Percentiles rank a stretch among this genome's conserved stretches.
Conservation (phyloP, 441 rosid species). For the Jatropha multifida region DNA sequence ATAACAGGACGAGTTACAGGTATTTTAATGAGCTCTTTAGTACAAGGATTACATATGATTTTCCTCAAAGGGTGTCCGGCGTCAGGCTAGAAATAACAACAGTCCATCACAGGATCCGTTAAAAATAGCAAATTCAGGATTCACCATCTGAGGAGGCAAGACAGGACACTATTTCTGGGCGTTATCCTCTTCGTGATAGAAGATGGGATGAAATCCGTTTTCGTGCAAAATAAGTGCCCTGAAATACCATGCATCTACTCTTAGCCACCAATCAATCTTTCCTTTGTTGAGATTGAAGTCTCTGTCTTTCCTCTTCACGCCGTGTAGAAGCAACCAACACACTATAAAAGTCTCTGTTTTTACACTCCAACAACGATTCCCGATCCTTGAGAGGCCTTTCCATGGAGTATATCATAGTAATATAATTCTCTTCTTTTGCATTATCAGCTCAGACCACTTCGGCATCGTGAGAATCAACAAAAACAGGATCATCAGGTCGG, state of each 20-base stretch:
- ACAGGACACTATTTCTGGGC: not conserved
- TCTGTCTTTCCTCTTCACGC: conserved; percentile 86
- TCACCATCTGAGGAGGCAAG: not conserved
- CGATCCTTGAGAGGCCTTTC: conserved; percentile 87
- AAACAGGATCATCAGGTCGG: conserved; percentile 41
- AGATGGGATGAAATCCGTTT: too few relatives aligned
- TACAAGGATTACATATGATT: not conserved
- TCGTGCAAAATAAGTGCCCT: too few relatives aligned
- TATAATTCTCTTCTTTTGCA: conserved; percentile 20
- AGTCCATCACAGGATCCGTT: not conserved
- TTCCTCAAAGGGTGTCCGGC: too few relatives aligned
- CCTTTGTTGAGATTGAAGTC: conserved; percentile 82
- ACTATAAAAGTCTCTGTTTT: conserved; percentile 68
- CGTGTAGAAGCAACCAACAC: conserved; percentile 75
- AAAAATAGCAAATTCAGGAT: too few relatives aligned
- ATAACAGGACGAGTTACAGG: not conserved
- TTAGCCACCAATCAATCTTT: conserved; percentile 93
- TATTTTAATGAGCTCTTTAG: not conserved
- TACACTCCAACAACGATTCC: conserved; percentile 66
- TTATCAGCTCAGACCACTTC: conserved; percentile 1
- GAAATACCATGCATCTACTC: conserved; percentile 34
- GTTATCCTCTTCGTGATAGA: not conserved
- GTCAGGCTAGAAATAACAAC: not conserved
- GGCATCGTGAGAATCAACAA: conserved; percentile 12
- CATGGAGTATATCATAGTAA: conserved; percentile 46